These are phyloP conservation scores for Aspergillus sergii DNA, from an alignment of 2,329 filamentous ascomycete species.

Conservation along the genomic window DNA sequence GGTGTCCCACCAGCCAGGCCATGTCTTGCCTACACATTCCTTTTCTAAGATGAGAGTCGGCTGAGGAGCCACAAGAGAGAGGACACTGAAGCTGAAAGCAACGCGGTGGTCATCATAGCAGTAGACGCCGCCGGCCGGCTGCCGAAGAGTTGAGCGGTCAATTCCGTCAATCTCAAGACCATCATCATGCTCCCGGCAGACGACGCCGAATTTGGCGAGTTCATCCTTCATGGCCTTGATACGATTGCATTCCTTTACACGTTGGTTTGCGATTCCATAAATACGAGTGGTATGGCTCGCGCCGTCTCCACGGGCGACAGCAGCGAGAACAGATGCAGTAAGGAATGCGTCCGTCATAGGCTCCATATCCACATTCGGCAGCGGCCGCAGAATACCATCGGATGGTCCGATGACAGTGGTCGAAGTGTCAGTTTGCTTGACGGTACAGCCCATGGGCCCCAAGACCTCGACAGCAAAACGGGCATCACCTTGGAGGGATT, in stretches of 20 bases:
- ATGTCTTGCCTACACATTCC: conserved; percentile 94
- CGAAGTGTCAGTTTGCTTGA: conserved; percentile 79
- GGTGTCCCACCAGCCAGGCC: conserved; percentile 98
- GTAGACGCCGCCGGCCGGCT: conserved; percentile 70
- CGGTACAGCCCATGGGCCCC: conserved; percentile 87
- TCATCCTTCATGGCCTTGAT: conserved; percentile 95
- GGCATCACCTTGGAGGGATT: conserved; percentile 91
- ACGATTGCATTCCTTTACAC: conserved; percentile 97
- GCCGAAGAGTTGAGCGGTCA: conserved; percentile 52
- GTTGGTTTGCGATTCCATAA: conserved; percentile 92
- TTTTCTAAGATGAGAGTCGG: conserved; percentile 81
- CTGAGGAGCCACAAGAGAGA: conserved; percentile 71
- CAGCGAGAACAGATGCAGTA: conserved; percentile 88
- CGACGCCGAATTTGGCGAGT: conserved; percentile 88
- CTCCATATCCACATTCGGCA: conserved; percentile 93
- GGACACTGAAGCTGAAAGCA: conserved; percentile 96
- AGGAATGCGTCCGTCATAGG: conserved; percentile 99
- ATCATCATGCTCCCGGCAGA: conserved; percentile 85
- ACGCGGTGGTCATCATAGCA: conserved; percentile 98
- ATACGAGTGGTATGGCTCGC: conserved; percentile 72
- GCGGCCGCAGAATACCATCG: conserved; percentile 69
- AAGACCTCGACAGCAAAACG: conserved; percentile 90
- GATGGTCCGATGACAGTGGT: conserved; percentile 93
- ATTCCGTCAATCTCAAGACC: conserved; percentile 73
- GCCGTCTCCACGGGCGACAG: conserved; percentile 74